These are phyloP conservation scores for Cyamopsis tetragonoloba DNA, from an alignment of 306 rosid species.

Conservation along the genomic window DNA sequence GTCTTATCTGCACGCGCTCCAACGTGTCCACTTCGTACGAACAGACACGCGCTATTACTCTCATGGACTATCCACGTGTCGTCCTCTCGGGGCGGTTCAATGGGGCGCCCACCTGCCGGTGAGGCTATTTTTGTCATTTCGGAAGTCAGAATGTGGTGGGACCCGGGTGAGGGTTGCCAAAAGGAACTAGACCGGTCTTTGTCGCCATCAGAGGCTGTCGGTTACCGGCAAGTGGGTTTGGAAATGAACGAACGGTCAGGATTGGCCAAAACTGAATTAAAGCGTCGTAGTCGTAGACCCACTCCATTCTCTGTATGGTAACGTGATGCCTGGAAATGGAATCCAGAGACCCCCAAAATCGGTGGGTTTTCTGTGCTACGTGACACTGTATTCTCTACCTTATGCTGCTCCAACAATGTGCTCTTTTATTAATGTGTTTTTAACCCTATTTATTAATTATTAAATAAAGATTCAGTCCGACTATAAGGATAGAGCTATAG, in stretches of 20 bases:
- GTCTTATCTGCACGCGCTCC: slow-evolving; percentile 50
- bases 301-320: not conserved
- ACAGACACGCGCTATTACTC: not conserved
- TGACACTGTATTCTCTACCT: not conserved
- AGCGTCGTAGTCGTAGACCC: slow-evolving; percentile 14
- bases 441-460: too few relatives aligned
- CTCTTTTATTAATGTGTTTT: too few relatives aligned
- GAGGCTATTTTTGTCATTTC: not conserved
- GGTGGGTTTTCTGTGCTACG: not conserved
- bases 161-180: slow-evolving; percentile 57
- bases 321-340: slow-evolving; percentile 39
- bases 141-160: not conserved
- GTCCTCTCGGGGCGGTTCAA: not conserved
- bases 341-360: slow-evolving; percentile 9
- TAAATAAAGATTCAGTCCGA: too few relatives aligned
- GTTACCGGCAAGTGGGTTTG: slow-evolving; percentile 28
- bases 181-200: slow-evolving; percentile 88
- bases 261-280: slow-evolving; percentile 26
- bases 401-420: not conserved
- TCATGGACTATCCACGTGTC: slow-evolving; percentile 30
- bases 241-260: slow-evolving; percentile 46
- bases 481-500: too few relatives aligned
- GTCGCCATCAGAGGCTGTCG: slow-evolving; percentile 50
- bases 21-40: not conserved
- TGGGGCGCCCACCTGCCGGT: not conserved